Conservation (phyloP, 305 asterid species). For the Plantago lanceolata region DNA sequence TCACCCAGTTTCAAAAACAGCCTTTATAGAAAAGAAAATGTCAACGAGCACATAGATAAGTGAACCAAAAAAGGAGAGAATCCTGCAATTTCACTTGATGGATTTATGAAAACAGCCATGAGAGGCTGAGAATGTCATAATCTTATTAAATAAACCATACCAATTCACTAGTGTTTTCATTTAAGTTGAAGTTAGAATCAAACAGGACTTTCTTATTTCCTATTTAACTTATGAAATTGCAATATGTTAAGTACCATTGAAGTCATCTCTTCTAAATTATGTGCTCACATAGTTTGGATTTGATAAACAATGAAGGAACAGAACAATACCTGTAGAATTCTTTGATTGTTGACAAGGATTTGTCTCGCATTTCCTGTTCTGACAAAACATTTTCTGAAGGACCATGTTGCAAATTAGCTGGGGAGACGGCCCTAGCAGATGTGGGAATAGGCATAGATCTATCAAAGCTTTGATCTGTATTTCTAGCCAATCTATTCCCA, state of each 20-base stretch:
- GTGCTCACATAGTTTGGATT: slow-evolving; percentile 11
- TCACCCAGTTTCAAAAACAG: too few species aligned
- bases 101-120: too few species aligned
- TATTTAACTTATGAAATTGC: too few species aligned
- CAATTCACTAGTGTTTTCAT: too few species aligned
- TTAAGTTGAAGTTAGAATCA: too few species aligned
- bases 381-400: slow-evolving; percentile 48
- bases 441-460: slow-evolving; percentile 44
- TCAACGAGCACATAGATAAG: too few species aligned
- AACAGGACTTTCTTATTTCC: too few species aligned
- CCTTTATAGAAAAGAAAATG: too few species aligned
- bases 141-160: too few species aligned
- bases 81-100: too few species aligned
- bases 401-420: slow-evolving; percentile 30
- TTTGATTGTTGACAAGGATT: slow-evolving; percentile 63
- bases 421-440: slow-evolving; percentile 39
- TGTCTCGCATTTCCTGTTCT: slow-evolving; percentile 53
- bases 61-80: too few species aligned
- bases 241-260: not conserved
- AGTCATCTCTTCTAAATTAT: not conserved
- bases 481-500: slow-evolving; percentile 49
- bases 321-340: slow-evolving; percentile 84
- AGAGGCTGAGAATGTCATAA: too few species aligned
- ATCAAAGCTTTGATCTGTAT: slow-evolving; percentile 44
- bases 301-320: slow-evolving; percentile 3